These are phyloP conservation scores for Clathrus columnatus DNA, from an alignment of 768 basidiomycete species.

Conservation along the genomic window DNA sequence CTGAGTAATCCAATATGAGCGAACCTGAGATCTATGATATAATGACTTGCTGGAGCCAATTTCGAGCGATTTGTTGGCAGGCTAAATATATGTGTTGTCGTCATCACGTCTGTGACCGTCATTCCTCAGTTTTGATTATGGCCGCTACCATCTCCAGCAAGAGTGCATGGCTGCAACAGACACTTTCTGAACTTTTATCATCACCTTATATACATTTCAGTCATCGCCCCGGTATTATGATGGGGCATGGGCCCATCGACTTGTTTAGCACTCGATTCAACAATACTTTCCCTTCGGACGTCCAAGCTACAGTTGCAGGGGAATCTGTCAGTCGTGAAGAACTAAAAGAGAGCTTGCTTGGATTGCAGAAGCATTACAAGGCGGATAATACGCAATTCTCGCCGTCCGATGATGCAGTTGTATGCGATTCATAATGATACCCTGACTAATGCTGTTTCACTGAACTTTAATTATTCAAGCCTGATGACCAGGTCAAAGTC, in stretches of 20 bases:
- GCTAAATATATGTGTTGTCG: too few relatives aligned
- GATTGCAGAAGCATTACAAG: conserved; percentile 4
- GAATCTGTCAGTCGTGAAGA: background rate
- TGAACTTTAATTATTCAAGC: background rate
- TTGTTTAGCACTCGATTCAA: conserved; percentile 9
- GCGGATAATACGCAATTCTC: conserved; percentile 6
- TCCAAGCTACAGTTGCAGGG: background rate
- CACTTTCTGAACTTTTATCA: background rate
- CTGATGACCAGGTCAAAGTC: background rate
- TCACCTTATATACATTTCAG: background rate
- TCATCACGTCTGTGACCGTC: too few relatives aligned
- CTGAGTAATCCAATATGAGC: too few relatives aligned
- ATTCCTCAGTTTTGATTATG: too few relatives aligned
- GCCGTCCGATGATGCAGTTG: background rate
- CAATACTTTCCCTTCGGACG: conserved; percentile 2
- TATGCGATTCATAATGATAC: background rate
- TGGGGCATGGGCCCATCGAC: conserved; percentile 8
- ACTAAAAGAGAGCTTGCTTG: conserved; percentile 2
- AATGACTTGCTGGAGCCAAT: too few relatives aligned
- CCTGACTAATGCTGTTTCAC: background rate
- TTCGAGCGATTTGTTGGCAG: too few relatives aligned
- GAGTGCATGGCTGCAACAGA: background rate
- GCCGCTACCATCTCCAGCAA: background rate
- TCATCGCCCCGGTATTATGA: background rate
- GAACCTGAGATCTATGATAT: too few relatives aligned